phyloP scores from a whole-genome alignment of 2,329 filamentous ascomycete genomes.

The Neofusicoccum sp. region DNA sequence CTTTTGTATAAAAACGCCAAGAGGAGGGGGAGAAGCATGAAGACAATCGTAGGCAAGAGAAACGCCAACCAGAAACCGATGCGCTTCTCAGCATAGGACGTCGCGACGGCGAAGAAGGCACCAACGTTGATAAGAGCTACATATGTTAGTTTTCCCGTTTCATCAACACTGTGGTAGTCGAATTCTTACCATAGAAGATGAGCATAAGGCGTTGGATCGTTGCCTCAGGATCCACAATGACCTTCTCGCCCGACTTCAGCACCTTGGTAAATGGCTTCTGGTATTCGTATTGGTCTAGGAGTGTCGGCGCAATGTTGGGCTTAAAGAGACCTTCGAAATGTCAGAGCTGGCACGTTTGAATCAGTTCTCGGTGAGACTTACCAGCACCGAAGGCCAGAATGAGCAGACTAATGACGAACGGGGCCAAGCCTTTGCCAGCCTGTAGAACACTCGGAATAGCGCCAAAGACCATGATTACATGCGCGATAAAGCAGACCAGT shows the following conservation, averaged over 20 bases:
- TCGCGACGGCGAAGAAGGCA: constrained; percentile 37
- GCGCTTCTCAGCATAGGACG: constrained; percentile 43
- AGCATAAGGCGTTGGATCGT: constrained; percentile 41
- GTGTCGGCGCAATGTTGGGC: constrained; percentile 42
- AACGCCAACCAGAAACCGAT: constrained; percentile 43
- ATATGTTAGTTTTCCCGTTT: neutral
- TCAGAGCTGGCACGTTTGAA: constrained; percentile 24
- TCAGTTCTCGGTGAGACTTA: constrained; percentile 29
- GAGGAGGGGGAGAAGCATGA: constrained; percentile 29
- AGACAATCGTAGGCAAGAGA: constrained; percentile 34
- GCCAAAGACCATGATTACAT: constrained; percentile 34
- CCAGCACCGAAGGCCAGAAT: constrained; percentile 39
- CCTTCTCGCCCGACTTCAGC: constrained; percentile 45
- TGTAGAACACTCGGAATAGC: constrained; percentile 43
- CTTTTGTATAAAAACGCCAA: constrained; percentile 33
- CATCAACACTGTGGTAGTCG: neutral
- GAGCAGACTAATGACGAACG: constrained; percentile 41
- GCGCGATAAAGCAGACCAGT: constrained; percentile 38
- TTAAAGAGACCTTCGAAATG: constrained; percentile 34
- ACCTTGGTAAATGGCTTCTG: constrained; percentile 43
- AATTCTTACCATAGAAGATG: constrained; percentile 32
- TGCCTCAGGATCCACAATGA: constrained; percentile 48
- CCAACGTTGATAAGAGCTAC: constrained; percentile 28
- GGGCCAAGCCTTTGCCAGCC: constrained; percentile 34
- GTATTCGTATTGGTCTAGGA: constrained; percentile 47